Base-by-base conservation (phyloP, 1,139 yeast species). In the Sugiyamaella japonica region DNA sequence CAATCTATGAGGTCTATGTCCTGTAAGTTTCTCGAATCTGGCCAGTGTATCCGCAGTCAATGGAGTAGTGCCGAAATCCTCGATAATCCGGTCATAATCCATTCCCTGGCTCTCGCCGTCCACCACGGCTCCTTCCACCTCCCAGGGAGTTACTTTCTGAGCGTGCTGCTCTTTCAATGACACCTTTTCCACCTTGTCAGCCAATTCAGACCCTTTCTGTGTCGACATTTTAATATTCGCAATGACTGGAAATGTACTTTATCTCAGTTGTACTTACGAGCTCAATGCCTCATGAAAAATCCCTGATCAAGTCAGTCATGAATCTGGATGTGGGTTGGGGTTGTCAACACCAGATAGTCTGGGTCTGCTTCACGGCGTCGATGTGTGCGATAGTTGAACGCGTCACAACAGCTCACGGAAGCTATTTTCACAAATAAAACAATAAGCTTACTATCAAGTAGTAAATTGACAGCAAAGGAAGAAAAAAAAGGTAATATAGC, bases 121-220 rank as follows among this genome's bases (percentile, higher is more conserved):
- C 51, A 89, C 96, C 47, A 91, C 95, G 3, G 98, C 99, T 58
- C 99, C 99, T 73, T 89, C 97, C 28, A 95, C 99, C 70, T 93
- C 98, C 98, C 99, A 93, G 47, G 99, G 99, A 0, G 99, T 95
- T 62, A 95, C 82, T 54, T 83, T 91, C 47, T 79, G 79, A 20
- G 56, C 54, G 17, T 57, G 51, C 25, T 45, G 36, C 23, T 45
- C 49, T 37, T 36, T 45, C 34, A 45, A 25, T 6, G 49, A 45
- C 7, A 45, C 42, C 4, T 45, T 3, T 17, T 45, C 42, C 15
- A 45, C 41, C 23, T 45, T 45, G 7, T 45, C 42, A 36, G 49
- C 49, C 25, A 45, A 45, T 36, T 45, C 49, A 29, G 34, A 45
- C 25, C 37, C 42, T 20, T 16, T 34, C 25, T 34, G 40, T 36